Evolutionary conservation across 495 filamentous ascomycete species (phyloP).

Genomic region (Aspergillus hancockii): DNA sequence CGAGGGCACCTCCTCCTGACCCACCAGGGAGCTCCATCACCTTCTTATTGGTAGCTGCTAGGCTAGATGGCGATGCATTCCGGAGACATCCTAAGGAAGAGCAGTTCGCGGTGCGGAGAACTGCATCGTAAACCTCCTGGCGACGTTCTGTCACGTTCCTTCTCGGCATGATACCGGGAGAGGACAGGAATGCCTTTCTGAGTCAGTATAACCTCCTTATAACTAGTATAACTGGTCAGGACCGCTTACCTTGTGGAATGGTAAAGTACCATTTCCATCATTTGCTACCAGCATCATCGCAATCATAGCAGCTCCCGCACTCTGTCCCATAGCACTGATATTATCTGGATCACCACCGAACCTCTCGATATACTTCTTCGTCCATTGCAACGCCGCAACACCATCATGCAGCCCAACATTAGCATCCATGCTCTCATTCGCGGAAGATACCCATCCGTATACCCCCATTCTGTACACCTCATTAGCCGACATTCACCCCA

Average conservation of each 20-base stretch:
- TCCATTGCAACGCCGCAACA: slow-evolving; percentile 16
- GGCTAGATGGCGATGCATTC: slow-evolving; percentile 47
- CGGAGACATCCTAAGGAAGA: slow-evolving; percentile 35
- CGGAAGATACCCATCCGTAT: slow-evolving; percentile 62
- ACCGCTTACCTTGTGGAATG: slow-evolving; percentile 53
- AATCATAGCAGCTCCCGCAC: slow-evolving; percentile 10
- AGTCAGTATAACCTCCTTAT: not conserved
- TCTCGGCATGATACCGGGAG: slow-evolving; percentile 45
- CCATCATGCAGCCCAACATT: slow-evolving; percentile 6
- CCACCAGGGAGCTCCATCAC: not conserved
- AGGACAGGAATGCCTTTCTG: slow-evolving; percentile 46
- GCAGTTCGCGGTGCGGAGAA: slow-evolving; percentile 34
- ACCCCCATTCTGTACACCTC: slow-evolving; percentile 43
- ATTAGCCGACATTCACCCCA: not conserved
- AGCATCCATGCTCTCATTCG: slow-evolving; percentile 6
- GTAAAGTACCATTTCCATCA: slow-evolving; percentile 20
- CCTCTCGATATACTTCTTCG: slow-evolving; percentile 14
- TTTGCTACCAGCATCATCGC: slow-evolving; percentile 37
- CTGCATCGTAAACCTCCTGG: slow-evolving; percentile 56
- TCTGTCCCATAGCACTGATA: slow-evolving; percentile 17
- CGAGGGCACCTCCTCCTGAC: slow-evolving; percentile 2
- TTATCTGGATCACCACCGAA: slow-evolving; percentile 19
- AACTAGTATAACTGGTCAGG: not conserved
- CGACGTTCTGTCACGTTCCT: slow-evolving; percentile 4
- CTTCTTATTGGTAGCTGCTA: slow-evolving; percentile 1